A percentile compares a stretch with the other conserved stretches of the same genome.
These are phyloP conservation scores for Saccharomyces pastorianus DNA, from an alignment of 1,139 yeast genomes.

Conservation along the genomic window DNA sequence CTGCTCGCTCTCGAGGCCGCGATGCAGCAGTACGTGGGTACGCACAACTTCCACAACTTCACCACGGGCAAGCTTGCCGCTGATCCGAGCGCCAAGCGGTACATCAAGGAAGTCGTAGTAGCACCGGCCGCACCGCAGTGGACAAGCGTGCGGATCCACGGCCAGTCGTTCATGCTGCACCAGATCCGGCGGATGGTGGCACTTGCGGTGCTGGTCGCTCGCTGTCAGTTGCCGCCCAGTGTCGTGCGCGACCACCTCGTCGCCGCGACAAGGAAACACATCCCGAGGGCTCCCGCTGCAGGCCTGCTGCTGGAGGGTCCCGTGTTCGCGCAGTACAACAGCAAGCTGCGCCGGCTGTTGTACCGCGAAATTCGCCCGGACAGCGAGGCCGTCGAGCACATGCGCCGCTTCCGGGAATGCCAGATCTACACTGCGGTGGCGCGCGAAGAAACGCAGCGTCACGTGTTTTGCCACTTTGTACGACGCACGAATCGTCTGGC, in stretches of 20 bases:
- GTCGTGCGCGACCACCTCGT: neutral
- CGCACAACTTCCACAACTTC: constrained; percentile 85
- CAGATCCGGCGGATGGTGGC: constrained; percentile 94
- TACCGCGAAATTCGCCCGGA: neutral
- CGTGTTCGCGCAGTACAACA: constrained; percentile 2
- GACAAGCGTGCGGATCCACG: constrained; percentile 84
- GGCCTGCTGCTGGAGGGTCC: constrained; percentile 1
- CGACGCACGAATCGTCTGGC: neutral
- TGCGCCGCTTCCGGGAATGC: neutral
- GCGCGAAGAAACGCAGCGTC: neutral
- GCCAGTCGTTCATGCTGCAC: constrained; percentile 93
- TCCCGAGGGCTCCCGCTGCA: constrained; percentile 3
- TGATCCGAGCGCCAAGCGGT: constrained; percentile 68
- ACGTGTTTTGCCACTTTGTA: neutral
- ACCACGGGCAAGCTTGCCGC: constrained; percentile 68
- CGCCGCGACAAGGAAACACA: neutral
- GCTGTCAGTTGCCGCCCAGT: neutral
- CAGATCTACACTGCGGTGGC: neutral
- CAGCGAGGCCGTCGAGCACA: neutral
- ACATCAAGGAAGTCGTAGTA: constrained; percentile 60
- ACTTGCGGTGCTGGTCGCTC: constrained; percentile 43
- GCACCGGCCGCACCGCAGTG: constrained; percentile 85
- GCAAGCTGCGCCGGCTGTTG: neutral
- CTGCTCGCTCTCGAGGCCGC: constrained; percentile 51
- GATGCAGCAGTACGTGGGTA: constrained; percentile 61